A percentile compares a stretch with the other conserved stretches of the same genome.
phyloP scores from a whole-genome alignment of 768 basidiomycete genomes.

The Wakefieldia striispora region DNA sequence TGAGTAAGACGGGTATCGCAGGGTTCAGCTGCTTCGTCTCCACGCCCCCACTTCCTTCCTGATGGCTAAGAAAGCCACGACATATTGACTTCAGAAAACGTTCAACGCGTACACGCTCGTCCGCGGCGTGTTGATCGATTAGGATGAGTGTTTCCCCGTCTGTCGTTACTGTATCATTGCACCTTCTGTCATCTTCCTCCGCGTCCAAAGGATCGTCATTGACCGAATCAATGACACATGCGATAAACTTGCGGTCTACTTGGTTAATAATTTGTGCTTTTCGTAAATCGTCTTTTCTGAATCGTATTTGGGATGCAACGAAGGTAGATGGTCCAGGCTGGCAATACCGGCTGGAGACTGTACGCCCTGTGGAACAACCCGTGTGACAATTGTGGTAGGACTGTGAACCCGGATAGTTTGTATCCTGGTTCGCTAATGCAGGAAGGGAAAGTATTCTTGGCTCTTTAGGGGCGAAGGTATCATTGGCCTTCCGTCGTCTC shows the following conservation, averaged over 20 bases:
- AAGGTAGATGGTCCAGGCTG: slow-evolving; percentile 13
- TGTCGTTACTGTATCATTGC: slow-evolving; percentile 16
- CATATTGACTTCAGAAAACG: slow-evolving; percentile 74
- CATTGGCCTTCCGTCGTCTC: slow-evolving; percentile 46
- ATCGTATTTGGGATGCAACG: slow-evolving; percentile 32
- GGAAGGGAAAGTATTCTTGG: slow-evolving; percentile 43
- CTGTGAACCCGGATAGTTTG: slow-evolving; percentile 10
- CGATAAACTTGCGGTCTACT: slow-evolving; percentile 89
- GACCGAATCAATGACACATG: slow-evolving; percentile 52
- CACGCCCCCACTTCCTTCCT: slow-evolving; percentile 36
- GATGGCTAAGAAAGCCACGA: slow-evolving; percentile 53
- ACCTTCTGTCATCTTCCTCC: slow-evolving; percentile 13
- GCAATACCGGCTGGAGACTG: slow-evolving; percentile 5
- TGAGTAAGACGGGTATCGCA: slow-evolving; percentile 60
- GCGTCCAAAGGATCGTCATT: slow-evolving; percentile 10
- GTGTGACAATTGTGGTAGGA: slow-evolving; percentile 13
- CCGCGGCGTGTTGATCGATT: slow-evolving; percentile 98
- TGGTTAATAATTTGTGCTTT: slow-evolving; percentile 70
- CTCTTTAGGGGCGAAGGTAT: slow-evolving; percentile 50
- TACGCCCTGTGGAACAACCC: slow-evolving; percentile 6
- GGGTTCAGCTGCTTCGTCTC: slow-evolving; percentile 47
- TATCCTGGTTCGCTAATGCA: slow-evolving; percentile 8
- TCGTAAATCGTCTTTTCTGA: slow-evolving; percentile 53
- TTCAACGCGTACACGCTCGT: slow-evolving; percentile 93
- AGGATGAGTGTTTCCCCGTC: slow-evolving; percentile 53